Percentiles rank a stretch among this genome's conserved stretches.
These are phyloP conservation scores for Corinectria fuckeliana DNA, from an alignment of 2,329 filamentous ascomycete genomes.

Conservation along the genomic window DNA sequence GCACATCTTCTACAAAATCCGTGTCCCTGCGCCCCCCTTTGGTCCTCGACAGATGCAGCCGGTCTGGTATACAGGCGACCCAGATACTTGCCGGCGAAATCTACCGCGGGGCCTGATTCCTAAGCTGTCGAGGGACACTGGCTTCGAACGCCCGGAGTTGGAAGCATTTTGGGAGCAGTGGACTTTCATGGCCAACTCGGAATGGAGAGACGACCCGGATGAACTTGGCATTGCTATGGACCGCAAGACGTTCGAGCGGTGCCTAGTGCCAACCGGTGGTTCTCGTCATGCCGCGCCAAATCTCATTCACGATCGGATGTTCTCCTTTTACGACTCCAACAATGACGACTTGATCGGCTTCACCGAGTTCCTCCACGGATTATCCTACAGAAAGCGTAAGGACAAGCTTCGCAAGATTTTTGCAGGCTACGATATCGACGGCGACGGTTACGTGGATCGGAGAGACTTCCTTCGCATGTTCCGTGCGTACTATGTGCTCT, in stretches of 20 bases:
- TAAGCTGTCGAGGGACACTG: constrained; percentile 73
- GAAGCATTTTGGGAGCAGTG: constrained; percentile 98
- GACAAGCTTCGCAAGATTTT: constrained; percentile 79
- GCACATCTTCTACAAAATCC: constrained; percentile 96
- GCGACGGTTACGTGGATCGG: constrained; percentile 83
- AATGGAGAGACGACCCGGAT: constrained; percentile 83
- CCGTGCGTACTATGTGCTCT: constrained; percentile 88
- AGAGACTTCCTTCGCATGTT: constrained; percentile 92
- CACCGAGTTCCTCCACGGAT: constrained; percentile 84
- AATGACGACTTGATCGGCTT: constrained; percentile 90
- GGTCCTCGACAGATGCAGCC: constrained; percentile 81
- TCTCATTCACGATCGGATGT: constrained; percentile 94
- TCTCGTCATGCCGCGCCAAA: constrained; percentile 80
- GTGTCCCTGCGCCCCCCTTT: constrained; percentile 85
- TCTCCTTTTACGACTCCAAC: constrained; percentile 94
- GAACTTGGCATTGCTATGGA: constrained; percentile 85
- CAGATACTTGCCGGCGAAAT: constrained; percentile 70
- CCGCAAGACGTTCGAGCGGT: constrained; percentile 89
- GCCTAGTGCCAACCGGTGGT: constrained; percentile 85
- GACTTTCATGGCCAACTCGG: constrained; percentile 87
- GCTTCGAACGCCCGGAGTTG: constrained; percentile 84
- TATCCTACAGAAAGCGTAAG: constrained; percentile 73
- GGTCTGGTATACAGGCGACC: constrained; percentile 88
- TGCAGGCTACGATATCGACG: constrained; percentile 88
- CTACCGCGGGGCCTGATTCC: constrained; percentile 73